Evolutionary conservation across 2,329 filamentous ascomycete species (phyloP).

Genomic region (Colletotrichum abscissum): DNA sequence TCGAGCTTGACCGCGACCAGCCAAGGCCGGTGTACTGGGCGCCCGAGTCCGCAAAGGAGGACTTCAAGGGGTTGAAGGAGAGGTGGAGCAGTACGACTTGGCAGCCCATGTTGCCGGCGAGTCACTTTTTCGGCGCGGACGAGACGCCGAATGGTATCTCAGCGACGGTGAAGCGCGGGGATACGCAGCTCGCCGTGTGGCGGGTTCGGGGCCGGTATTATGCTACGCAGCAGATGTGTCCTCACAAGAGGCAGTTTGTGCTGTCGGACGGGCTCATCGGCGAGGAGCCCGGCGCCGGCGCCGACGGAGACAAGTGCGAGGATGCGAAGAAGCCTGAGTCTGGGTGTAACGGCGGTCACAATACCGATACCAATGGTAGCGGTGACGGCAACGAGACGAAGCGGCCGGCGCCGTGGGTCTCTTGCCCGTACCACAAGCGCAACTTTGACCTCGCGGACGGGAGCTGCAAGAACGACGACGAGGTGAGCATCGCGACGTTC

Average conservation of each 20-base stretch:
- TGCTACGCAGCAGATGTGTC: constrained; percentile 94
- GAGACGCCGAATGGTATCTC: constrained; percentile 78
- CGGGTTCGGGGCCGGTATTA: constrained; percentile 84
- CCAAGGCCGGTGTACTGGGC: constrained; percentile 82
- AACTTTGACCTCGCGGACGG: constrained; percentile 84
- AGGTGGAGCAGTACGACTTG: constrained; percentile 77
- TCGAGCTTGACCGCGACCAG: constrained; percentile 79
- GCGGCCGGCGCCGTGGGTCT: constrained; percentile 74
- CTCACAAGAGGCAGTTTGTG: constrained; percentile 91
- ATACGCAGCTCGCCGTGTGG: constrained; percentile 91
- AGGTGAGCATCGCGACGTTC: constrained; percentile 86
- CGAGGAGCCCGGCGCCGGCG: constrained; percentile 57
- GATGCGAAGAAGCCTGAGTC: constrained; percentile 48
- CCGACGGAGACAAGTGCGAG: constrained; percentile 40
- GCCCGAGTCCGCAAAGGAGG: constrained; percentile 71
- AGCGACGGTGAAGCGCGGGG: constrained; percentile 84
- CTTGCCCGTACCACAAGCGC: constrained; percentile 89
- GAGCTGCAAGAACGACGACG: constrained; percentile 78
- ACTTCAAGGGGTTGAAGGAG: constrained; percentile 75
- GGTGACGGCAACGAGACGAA: background rate
- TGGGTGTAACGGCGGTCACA: constrained; percentile 43
- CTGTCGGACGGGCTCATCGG: constrained; percentile 87
- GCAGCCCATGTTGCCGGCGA: constrained; percentile 81
- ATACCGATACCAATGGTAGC: too few species aligned
- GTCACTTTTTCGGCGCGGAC: constrained; percentile 73